Conservation (phyloP, 2,329 filamentous ascomycete species). For the Bipolaris victoriae region DNA sequence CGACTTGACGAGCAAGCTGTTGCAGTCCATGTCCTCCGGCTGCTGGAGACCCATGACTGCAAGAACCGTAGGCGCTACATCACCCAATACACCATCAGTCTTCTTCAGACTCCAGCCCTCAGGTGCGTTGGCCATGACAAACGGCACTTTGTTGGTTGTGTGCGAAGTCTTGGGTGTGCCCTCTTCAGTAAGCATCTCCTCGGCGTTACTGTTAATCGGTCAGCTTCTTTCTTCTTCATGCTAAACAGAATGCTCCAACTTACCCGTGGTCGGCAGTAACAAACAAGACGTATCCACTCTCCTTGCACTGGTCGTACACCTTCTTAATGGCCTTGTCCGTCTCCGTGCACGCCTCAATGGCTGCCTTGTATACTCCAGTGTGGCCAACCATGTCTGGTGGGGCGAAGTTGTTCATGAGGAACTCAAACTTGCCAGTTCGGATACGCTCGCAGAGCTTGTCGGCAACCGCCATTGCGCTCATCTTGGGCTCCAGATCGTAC, state of each 20-base stretch:
- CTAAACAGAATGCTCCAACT: slow-evolving; percentile 34
- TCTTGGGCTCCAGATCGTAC: slow-evolving; percentile 93
- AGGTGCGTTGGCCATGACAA: slow-evolving; percentile 97
- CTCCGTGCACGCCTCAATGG: slow-evolving; percentile 79
- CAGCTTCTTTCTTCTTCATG: slow-evolving; percentile 21
- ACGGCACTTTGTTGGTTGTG: slow-evolving; percentile 96
- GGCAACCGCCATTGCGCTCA: slow-evolving; percentile 90
- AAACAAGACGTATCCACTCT: slow-evolving; percentile 90
- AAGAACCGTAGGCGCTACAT: slow-evolving; percentile 94
- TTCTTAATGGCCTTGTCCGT: slow-evolving; percentile 94
- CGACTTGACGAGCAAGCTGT: slow-evolving; percentile 79
- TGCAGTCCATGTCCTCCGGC: slow-evolving; percentile 90
- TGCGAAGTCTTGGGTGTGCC: slow-evolving; percentile 98
- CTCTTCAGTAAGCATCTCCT: slow-evolving; percentile 97
- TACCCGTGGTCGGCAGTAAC: slow-evolving; percentile 93
- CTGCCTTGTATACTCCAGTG: slow-evolving; percentile 95
- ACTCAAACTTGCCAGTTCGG: slow-evolving; percentile 83
- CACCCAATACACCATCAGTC: slow-evolving; percentile 86
- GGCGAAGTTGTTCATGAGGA: slow-evolving; percentile 99
- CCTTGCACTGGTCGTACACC: slow-evolving; percentile 92
- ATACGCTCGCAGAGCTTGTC: slow-evolving; percentile 90
- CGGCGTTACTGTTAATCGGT: slow-evolving; percentile 71
- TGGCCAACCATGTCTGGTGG: slow-evolving; percentile 99
- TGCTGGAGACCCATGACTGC: slow-evolving; percentile 88
- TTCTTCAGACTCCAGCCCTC: slow-evolving; percentile 86